Evolutionary conservation across 805 yeast genomes (phyloP), one percentile per base, ranked within the genome.

Genomic region (Monosporozyma aquatica): DNA sequence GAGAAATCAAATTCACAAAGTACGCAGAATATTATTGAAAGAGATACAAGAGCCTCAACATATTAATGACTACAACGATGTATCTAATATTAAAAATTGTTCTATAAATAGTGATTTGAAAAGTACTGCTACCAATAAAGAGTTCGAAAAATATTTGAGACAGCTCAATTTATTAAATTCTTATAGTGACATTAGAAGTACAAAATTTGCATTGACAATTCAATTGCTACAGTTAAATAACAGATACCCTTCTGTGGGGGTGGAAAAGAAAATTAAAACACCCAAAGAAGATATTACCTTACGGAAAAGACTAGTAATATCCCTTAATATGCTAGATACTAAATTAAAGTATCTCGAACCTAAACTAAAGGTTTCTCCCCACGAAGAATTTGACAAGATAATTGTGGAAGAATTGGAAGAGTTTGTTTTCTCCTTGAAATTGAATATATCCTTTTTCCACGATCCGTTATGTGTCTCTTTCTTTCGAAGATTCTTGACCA

Each of bases 1-100:
- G 53, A 67, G 87, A 43, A 74, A 74, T 28, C 86, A 84, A 53
- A 94, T 87, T 1, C 75, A 80, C 45, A 74, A 78, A 48, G 70
- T 89, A 18, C 65, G 95, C 46, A 76, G 72, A 18, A 83, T 85
- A 1, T 64, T 87, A 27, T 81, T 80, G 47, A 72, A 76, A 47
- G 92, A 87, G 52, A 69, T 82, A 21, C 49, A 54, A 29, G 48
- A 46, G 3, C 48, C 50, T 9, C 27, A 32, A 7, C 20, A n/a
- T 3, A 27, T 21, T 6, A 43, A 39, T 15, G 39, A 40, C 29
- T 34, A 35, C 23, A 27, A 39, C 17, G 29, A 38, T 25, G 9
- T 21, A 13, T 11, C 22, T 11, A 33, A 42, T 11, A 21, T 30
- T 23, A 18, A 43, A 10, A 17, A 40, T 4, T 22, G 21, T 25